Conservation (phyloP, 164 flowering plant species). For the Santalum album region DNA sequence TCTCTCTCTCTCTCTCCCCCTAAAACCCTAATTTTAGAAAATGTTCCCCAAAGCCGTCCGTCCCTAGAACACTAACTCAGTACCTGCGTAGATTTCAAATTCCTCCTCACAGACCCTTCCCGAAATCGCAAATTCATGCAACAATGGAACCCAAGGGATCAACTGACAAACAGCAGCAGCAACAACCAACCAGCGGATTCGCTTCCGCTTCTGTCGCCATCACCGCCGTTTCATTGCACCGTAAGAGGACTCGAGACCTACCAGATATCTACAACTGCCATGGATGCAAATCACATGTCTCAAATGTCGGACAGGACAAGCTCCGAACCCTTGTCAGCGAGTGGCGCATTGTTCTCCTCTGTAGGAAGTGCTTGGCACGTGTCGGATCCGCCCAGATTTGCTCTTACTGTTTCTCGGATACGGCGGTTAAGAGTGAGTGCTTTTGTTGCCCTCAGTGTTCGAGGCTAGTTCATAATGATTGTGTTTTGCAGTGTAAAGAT, state of each 20-base stretch:
- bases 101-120: no score
- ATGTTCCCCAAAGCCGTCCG: no score
- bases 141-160: no score
- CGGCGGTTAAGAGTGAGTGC: conserved; percentile 8
- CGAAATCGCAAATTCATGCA: no score
- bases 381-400: conserved; percentile 41
- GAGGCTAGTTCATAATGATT: conserved; percentile 32
- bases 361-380: conserved; percentile 31
- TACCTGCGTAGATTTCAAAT: no score
- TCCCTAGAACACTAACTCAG: no score
- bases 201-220: no score
- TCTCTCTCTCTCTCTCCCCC: no score
- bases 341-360: conserved; percentile 72
- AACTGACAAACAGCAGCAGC: no score
- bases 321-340: conserved; percentile 44
- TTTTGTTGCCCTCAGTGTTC: conserved; percentile 30
- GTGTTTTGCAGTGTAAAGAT: conserved; percentile 20
- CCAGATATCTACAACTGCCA: conserved; percentile 59
- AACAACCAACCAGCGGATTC: no score
- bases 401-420: conserved; percentile 45
- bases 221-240: not conserved
- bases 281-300: conserved; percentile 30
- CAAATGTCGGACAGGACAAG: conserved; percentile 23
- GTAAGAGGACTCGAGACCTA: conserved; percentile 35
- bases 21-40: no score